These are phyloP conservation scores for Cyberlindnera galapagoensis DNA, from an alignment of 805 yeast genomes.

Conservation along the genomic window DNA sequence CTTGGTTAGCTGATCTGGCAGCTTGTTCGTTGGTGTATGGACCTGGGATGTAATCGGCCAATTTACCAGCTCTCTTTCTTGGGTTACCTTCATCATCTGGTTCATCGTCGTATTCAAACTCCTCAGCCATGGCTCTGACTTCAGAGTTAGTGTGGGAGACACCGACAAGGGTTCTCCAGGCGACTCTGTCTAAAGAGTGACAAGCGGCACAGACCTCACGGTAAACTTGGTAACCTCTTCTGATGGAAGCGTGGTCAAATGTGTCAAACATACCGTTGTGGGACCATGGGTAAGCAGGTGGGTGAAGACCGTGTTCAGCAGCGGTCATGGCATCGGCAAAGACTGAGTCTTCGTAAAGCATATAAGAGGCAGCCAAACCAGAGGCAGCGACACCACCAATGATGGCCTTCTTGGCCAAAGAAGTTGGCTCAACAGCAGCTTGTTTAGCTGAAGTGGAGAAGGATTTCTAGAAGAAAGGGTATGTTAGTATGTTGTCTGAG, in stretches of 20 bases:
- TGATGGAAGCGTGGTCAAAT: constrained; percentile 90
- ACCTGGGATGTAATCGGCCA: constrained; percentile 90
- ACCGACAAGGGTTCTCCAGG: constrained; percentile 98
- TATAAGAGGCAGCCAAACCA: constrained; percentile 76
- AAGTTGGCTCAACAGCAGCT: constrained; percentile 28
- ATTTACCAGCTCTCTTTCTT: constrained; percentile 96
- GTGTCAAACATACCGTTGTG: constrained; percentile 88
- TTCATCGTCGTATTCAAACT: constrained; percentile 96
- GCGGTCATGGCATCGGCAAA: constrained; percentile 96
- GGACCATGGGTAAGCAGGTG: constrained; percentile 90
- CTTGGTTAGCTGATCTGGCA: constrained; percentile 99
- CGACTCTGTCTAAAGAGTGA: constrained; percentile 93
- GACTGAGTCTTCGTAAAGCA: constrained; percentile 75
- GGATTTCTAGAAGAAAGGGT: constrained; percentile 17
- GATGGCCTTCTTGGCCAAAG: constrained; percentile 40
- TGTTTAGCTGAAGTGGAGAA: constrained; percentile 31
- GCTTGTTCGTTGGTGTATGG: constrained; percentile 98
- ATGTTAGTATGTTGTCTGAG: constrained; percentile 7
- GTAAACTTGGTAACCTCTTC: constrained; percentile 99
- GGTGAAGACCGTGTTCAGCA: constrained; percentile 97
- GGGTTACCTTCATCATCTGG: constrained; percentile 98
- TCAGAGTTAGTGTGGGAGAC: constrained; percentile 90
- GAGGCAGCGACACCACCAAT: constrained; percentile 62
- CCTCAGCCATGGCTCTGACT: constrained; percentile 90
- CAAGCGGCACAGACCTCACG: constrained; percentile 99